Conservation (phyloP, 495 filamentous ascomycete species). For the Tuber calosporum region DNA sequence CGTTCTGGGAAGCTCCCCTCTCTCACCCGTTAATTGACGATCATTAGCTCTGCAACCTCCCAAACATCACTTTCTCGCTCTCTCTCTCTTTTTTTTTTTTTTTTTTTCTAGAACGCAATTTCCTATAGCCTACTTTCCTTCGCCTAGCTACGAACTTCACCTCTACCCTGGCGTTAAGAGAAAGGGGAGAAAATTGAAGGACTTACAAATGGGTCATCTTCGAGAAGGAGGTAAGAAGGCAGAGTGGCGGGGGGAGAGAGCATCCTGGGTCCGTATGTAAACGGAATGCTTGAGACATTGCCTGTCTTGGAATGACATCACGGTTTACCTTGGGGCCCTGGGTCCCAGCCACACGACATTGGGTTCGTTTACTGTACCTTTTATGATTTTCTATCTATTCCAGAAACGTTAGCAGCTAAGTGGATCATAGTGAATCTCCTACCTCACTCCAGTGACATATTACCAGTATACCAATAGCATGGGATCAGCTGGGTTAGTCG, state of each 20-base stretch:
- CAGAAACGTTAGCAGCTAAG: neutral
- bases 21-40: neutral
- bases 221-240: neutral
- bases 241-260: neutral
- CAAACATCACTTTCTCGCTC: too few relatives aligned
- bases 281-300: neutral
- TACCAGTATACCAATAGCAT: neutral
- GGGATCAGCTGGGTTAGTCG: neutral
- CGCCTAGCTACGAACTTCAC: neutral
- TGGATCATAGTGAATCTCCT: neutral
- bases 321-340: neutral
- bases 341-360: neutral
- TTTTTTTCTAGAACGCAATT: neutral
- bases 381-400: neutral
- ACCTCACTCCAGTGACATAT: neutral
- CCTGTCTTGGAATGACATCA: neutral
- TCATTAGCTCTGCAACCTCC: neutral
- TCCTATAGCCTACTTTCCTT: neutral
- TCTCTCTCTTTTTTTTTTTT: neutral
- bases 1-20: neutral
- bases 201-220: neutral
- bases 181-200: neutral
- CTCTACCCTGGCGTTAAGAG: neutral
- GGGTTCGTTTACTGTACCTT: neutral
- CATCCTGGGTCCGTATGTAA: neutral